Base-by-base conservation (phyloP, 805 yeast genomes). In the Lipomyces yamanashiensis region DNA sequence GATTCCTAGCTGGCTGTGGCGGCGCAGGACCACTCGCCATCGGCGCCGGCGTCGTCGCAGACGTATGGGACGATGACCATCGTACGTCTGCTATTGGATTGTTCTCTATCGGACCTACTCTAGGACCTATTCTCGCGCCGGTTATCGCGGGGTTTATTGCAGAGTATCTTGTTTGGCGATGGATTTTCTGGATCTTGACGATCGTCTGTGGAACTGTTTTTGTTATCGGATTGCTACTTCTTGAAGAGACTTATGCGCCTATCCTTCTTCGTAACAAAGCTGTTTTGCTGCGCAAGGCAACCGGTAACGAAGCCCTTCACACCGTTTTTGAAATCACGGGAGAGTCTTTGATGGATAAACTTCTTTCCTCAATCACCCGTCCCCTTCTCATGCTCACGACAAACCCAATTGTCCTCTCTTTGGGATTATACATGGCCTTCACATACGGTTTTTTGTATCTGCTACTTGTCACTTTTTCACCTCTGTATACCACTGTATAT, bases 41-140 rank as follows among this genome's bases (percentile, higher is more conserved):
- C 8, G 90, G 89, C 28, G 89, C 89, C 0, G 91, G 90, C 21
- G 82, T 85, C 7, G 75, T 87, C 48, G 85, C 88, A 19, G 92
- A 87, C 71, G 71, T 87, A 64, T 87, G 80, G 71, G 78, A 77
- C 59, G 83, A 82, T 64, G 72, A 76, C 49, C 80, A 82, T 43
- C 78, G 90, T 58, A 83, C 82, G 55, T 71, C 77, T 40, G 61
- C 72, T 79, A 61, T 81, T 78, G 40, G 85, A 84, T n/a, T 77
- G 80, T 7, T 54, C 34, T 40, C 58, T 7, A 36, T 64, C 21
- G 73, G 69, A 19, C 72, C 73, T 5, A 54, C 63, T 50, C 87
- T 88, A 41, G 91, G 90, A 54, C 90, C 91, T 2, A 84, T 86
- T 73, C 67, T 86, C 56, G 90, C 89, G 53, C 90, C 91, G n/a